Conservation (phyloP, 768 basidiomycete genomes). For the Amanita thiersii region DNA sequence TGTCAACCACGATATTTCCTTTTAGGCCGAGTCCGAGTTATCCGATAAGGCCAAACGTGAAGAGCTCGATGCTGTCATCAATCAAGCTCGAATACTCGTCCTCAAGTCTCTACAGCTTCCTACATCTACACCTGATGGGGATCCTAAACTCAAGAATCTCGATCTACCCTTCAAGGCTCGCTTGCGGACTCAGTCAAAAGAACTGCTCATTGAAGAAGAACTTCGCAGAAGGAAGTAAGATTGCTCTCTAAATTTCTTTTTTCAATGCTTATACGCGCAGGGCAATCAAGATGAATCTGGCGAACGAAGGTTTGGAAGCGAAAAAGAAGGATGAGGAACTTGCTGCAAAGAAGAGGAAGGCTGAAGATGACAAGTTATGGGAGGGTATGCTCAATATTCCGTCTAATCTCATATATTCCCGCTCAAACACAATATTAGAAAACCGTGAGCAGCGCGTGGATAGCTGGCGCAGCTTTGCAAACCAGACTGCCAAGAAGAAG, state of each 20-base stretch:
- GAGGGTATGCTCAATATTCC: constrained; percentile 51
- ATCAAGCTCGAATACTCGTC: constrained; percentile 61
- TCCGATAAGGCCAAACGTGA: constrained; percentile 72
- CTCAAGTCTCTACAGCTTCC: constrained; percentile 61
- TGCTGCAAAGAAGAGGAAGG: constrained; percentile 71
- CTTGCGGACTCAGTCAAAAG: constrained; percentile 67
- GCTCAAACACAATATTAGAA: constrained; percentile 29
- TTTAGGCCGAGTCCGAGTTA: constrained; percentile 78
- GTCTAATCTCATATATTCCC: background rate
- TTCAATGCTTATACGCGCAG: constrained; percentile 29
- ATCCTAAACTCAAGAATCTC: constrained; percentile 47
- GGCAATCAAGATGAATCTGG: constrained; percentile 84
- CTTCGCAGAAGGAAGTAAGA: constrained; percentile 74
- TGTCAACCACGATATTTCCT: background rate
- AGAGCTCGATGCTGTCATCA: constrained; percentile 73
- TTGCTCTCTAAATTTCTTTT: background rate
- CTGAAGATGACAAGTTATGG: constrained; percentile 82
- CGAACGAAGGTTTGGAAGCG: constrained; percentile 91
- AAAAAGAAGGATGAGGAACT: constrained; percentile 87
- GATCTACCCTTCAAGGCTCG: constrained; percentile 60
- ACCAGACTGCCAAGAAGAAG: constrained; percentile 66
- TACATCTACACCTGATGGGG: constrained; percentile 45
- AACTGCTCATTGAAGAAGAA: constrained; percentile 87
- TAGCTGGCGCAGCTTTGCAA: constrained; percentile 74
- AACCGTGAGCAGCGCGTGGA: constrained; percentile 75